These are phyloP conservation scores for Mycocentrospora acerina DNA, from an alignment of 2,329 filamentous ascomycete genomes.

Conservation along the genomic window DNA sequence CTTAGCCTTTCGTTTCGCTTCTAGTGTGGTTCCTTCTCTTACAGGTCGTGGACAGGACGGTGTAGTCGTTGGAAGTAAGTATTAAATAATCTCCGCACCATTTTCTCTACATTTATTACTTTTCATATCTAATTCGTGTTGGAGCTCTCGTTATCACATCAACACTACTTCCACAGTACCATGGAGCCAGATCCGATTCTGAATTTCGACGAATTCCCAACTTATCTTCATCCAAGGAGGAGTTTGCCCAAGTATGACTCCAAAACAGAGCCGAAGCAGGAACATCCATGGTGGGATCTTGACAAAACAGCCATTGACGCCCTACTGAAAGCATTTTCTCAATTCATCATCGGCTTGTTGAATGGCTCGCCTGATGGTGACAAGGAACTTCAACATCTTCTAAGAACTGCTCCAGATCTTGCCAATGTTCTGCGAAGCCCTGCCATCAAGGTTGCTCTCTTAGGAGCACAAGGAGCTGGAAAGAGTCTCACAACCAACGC, in stretches of 20 bases:
- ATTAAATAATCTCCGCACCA: too few species aligned
- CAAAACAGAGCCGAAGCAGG: not conserved
- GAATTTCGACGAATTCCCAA: constrained; percentile 6
- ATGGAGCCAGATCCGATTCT: not conserved
- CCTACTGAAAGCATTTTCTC: constrained; percentile 1
- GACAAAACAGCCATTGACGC: constrained; percentile 1
- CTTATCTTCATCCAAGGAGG: not conserved
- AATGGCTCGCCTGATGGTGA: constrained; percentile 5
- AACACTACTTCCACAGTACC: too few species aligned
- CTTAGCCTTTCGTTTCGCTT: too few species aligned
- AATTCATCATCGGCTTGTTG: not conserved
- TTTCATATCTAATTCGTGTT: too few species aligned
- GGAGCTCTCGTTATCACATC: too few species aligned
- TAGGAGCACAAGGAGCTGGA: constrained; percentile 25
- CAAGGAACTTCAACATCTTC: constrained; percentile 15
- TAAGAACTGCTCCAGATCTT: constrained; percentile 5
- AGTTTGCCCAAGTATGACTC: constrained; percentile 1
- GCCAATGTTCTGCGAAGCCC: constrained; percentile 8
- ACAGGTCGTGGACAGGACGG: too few species aligned
- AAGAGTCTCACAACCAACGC: constrained; percentile 22
- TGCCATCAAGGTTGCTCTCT: constrained; percentile 14
- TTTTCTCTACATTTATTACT: too few species aligned
- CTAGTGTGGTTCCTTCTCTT: too few species aligned
- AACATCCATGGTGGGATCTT: constrained; percentile 5
- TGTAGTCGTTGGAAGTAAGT: too few species aligned